Percentiles rank a stretch among this genome's conserved stretches.
Conservation (phyloP, 352 stramenopile species). For the Phytophthora pluvialis region DNA sequence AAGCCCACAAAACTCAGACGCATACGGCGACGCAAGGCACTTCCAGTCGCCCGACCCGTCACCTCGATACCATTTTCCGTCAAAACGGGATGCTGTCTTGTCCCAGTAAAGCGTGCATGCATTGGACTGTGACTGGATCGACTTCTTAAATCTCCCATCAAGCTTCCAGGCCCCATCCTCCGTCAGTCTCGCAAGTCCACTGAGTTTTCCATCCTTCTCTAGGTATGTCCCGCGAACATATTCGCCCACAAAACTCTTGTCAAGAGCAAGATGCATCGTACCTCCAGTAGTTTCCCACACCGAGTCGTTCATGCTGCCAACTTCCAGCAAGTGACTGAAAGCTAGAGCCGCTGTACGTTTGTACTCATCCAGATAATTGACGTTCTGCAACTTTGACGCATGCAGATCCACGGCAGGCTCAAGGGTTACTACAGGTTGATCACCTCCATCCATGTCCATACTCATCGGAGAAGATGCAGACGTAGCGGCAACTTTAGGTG, state of each 20-base stretch:
- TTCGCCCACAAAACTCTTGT: constrained; percentile 56
- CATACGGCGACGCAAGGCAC: constrained; percentile 58
- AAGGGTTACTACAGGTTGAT: background rate
- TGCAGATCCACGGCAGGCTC: constrained; percentile 17
- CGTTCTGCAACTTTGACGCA: constrained; percentile 43
- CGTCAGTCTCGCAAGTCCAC: constrained; percentile 58
- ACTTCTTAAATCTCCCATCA: constrained; percentile 74
- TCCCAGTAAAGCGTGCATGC: constrained; percentile 75
- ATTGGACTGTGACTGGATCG: constrained; percentile 72
- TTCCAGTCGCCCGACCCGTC: constrained; percentile 86
- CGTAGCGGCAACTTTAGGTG: constrained; percentile 31
- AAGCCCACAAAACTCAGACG: constrained; percentile 74
- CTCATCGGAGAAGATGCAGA: constrained; percentile 41
- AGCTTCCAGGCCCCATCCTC: constrained; percentile 71
- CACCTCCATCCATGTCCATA: constrained; percentile 43
- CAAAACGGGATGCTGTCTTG: constrained; percentile 57
- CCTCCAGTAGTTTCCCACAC: constrained; percentile 81
- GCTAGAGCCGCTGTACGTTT: constrained; percentile 54
- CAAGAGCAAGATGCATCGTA: constrained; percentile 53
- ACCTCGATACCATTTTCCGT: constrained; percentile 87
- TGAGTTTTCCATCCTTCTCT: constrained; percentile 72
- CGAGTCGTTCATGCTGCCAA: constrained; percentile 40
- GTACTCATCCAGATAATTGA: constrained; percentile 54
- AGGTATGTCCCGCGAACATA: constrained; percentile 79
- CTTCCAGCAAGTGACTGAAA: constrained; percentile 37